A percentile compares a stretch with the other conserved stretches of the same genome.
Evolutionary conservation across 352 stramenopile genomes (phyloP).

Genomic region (Phytophthora niederhauseri): DNA sequence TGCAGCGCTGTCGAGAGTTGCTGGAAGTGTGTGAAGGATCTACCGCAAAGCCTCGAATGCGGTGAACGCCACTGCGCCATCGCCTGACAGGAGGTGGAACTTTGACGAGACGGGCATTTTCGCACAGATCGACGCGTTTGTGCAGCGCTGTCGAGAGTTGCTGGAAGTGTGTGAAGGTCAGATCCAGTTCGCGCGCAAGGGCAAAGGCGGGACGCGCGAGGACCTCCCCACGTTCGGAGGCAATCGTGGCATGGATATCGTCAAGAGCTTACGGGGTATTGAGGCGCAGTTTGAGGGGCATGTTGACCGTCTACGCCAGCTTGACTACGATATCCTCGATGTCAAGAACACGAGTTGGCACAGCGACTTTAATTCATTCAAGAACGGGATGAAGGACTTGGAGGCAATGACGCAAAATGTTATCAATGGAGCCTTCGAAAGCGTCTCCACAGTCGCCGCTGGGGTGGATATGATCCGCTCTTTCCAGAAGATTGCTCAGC

Average conservation of each 20-base stretch:
- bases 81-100: constrained; percentile 77
- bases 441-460: constrained; percentile 85
- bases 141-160: constrained; percentile 95
- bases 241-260: constrained; percentile 92
- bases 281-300: constrained; percentile 93
- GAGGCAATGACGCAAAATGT: constrained; percentile 97
- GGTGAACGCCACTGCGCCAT: constrained; percentile 61
- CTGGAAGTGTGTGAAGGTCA: constrained; percentile 96
- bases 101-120: constrained; percentile 97
- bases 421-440: constrained; percentile 95
- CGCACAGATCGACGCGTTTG: constrained; percentile 96
- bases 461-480: constrained; percentile 93
- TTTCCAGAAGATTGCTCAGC: constrained; percentile 94
- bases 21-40: no score
- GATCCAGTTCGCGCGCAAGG: constrained; percentile 95
- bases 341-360: constrained; percentile 96
- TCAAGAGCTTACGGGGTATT: constrained; percentile 93
- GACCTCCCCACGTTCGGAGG: constrained; percentile 92
- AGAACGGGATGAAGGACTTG: constrained; percentile 96
- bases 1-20: constrained; percentile 95
- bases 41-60: constrained; percentile 61
- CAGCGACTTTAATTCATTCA: constrained; percentile 96
- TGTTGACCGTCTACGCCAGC: constrained; percentile 84
- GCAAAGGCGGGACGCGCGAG: constrained; percentile 63
- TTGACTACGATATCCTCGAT: constrained; percentile 96